Base-by-base conservation (phyloP, 768 basidiomycete genomes). In the Tephrocybe rancida region DNA sequence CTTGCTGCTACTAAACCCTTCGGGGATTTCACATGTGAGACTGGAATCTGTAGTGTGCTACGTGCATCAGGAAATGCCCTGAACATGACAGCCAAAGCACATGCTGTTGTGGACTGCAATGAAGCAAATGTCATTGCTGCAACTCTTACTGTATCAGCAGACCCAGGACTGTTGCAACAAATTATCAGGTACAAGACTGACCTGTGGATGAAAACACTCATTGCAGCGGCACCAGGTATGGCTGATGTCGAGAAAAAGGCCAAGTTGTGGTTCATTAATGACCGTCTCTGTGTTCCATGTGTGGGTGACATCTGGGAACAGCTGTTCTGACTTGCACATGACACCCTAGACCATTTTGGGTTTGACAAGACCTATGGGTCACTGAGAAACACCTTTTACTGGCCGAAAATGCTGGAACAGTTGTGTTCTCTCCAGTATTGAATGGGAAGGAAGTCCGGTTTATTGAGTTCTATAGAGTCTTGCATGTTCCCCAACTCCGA, bases 321-420 rank as follows among this genome's bases (percentile, higher is more conserved):
- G 0, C 34, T 71, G 0, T 73, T 66, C 49, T 55, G 57, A 0
- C 45, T 71, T 1, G 67, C 64, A 0, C 73, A 73, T 48, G 64
- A 73, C 45, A 22, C 44, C 0, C 45, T 68, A 0, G 70, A 70
- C 0, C 69, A 74, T 59, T 72, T 76, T 48, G 65, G 75, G 0
- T 63, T 64, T 21, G 53, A 65, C 11, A 72, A 77, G 52, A 57
- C 60, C 0, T 73, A 71, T 44, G 60, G 26, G 0, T 10, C 58
- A 0, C 39, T 74, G 0, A 22, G 58, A 0, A 19, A 56, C 0
- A 52, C 63, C 1, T 74, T 61, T 47, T 73, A 66, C 39, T 68
- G 71, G 70, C 66, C 66, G 16, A 60, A 67, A 29, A 75, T 75
- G 74, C 52, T n/a, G n/a, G n/a, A n/a, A n/a, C n/a, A n/a, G n/a